phyloP scores from a whole-genome alignment of 805 yeast species.

The Cyberlindnera samutprakarnensis region DNA sequence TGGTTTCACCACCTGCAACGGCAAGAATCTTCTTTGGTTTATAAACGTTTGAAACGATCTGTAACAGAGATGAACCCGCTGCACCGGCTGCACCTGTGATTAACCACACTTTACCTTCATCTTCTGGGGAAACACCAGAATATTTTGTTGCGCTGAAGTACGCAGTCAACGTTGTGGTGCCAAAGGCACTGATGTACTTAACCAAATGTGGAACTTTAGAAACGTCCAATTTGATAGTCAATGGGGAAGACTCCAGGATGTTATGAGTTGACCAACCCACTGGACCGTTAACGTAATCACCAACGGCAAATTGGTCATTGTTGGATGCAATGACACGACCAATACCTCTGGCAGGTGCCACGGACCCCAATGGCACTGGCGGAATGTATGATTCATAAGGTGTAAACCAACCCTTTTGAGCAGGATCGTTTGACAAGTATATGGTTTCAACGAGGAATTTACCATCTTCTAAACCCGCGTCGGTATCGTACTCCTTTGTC shows the following conservation, averaged over 20 bases:
- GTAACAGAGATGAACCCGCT: constrained; percentile 57
- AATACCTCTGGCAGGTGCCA: constrained; percentile 43
- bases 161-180: constrained; percentile 56
- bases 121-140: constrained; percentile 37
- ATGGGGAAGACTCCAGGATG: constrained; percentile 21
- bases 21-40: constrained; percentile 53
- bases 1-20: constrained; percentile 52
- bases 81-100: constrained; percentile 69
- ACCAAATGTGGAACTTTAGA: constrained; percentile 24
- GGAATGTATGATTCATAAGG: constrained; percentile 24
- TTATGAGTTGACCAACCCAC: constrained; percentile 43
- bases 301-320: constrained; percentile 30
- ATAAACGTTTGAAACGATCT: constrained; percentile 44
- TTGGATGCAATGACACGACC: constrained; percentile 44
- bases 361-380: constrained; percentile 31
- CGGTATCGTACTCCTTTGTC: constrained; percentile 15
- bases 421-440: constrained; percentile 52
- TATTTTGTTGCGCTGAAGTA: constrained; percentile 45
- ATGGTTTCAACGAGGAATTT: constrained; percentile 38
- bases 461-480: constrained; percentile 25
- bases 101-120: constrained; percentile 36
- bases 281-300: constrained; percentile 37
- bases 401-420: constrained; percentile 51
- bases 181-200: constrained; percentile 41
- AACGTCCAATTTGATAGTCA: constrained; percentile 10